Conservation (phyloP, 805 yeast species). For the Yamadazyma sp. region DNA sequence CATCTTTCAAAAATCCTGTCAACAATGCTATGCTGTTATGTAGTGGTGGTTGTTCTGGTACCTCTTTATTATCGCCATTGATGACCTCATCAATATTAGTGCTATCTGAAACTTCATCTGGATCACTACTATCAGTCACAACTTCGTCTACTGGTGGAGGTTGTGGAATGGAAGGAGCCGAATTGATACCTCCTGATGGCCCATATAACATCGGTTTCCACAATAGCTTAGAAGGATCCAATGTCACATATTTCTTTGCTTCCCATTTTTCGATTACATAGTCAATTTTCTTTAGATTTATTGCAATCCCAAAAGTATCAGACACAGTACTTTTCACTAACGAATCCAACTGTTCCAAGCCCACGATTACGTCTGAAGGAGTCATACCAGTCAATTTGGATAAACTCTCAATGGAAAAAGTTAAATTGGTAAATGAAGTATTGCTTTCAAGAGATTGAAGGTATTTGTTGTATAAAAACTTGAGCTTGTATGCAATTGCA, state of each 20-base stretch:
- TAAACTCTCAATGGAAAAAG: conserved; percentile 53
- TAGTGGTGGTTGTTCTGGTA: conserved; percentile 8
- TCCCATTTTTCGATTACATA: conserved; percentile 49
- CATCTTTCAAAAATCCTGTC: conserved; percentile 63
- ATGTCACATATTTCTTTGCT: conserved; percentile 45
- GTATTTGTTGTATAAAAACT: conserved; percentile 20
- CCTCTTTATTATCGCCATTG: conserved; percentile 3
- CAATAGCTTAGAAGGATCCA: conserved; percentile 54
- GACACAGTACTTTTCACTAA: conserved; percentile 47
- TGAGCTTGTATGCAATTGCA: conserved; percentile 52
- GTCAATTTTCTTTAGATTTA: conserved; percentile 46
- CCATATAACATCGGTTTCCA: conserved; percentile 88
- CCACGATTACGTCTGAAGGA: conserved; percentile 81
- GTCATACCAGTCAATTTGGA: conserved; percentile 80
- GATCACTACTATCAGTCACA: not conserved
- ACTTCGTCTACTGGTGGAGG: not conserved
- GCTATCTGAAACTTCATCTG: conserved; percentile 1
- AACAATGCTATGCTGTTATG: conserved; percentile 55
- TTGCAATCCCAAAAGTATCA: conserved; percentile 49
- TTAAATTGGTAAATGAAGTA: conserved; percentile 18
- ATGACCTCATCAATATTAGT: not conserved
- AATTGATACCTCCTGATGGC: conserved; percentile 81
- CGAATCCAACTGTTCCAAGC: conserved; percentile 72
- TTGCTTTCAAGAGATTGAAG: not conserved
- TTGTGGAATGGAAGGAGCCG: conserved; percentile 36